Evolutionary conservation across 331 rosid genomes (phyloP), one percentile per base, ranked within the genome.

Genomic region (Rhamnella rubrinervis): DNA sequence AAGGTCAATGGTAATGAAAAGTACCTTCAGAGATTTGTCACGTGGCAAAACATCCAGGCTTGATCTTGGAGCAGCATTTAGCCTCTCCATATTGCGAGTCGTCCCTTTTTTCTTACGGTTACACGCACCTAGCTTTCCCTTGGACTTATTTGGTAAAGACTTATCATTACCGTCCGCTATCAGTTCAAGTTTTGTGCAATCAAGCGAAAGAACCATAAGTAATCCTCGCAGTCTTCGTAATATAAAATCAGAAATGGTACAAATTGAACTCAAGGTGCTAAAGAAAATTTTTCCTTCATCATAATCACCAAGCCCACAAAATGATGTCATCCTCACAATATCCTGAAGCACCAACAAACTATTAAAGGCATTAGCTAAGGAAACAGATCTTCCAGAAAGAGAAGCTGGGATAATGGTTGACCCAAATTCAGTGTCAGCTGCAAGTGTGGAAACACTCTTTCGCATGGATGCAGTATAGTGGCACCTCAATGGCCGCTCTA

Each of bases 181-280:
- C 67, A 95, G 95, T 84, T 91, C 98, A 72, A 78, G 88, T 85
- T 89, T 89, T 60, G 97, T 95, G 84, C 78, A 95, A 66, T 87
- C 97, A 84, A 95, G 92, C 64, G 92, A 95, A 73, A 89, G 84
- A 71, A 81, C 92, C 97, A 87, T 95, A 77, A 95, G 87, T 78
- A 89, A 79, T 56, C 92, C 97, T 80, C 97, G 88, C 78, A 95
- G 41, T 83, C 85, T 91, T 83, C 98, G 84, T 49, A 81, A 63
- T 73, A 91, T 68, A 83, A 88, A 95, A 84, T 95, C 98, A 73
- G 95, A 89, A 79, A 91, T 78, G 49, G 93, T 86, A 77, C 80
- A 87, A 61, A 91, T 79, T 84, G 98, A 91, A 87, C 81, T 80
- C 83, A 95, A 78, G 0, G 92, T 79, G 81, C 95, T 95, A 86